Evolutionary conservation across 1,139 yeast genomes (phyloP).

Genomic region (Suzukiozyma palmioleophila): DNA sequence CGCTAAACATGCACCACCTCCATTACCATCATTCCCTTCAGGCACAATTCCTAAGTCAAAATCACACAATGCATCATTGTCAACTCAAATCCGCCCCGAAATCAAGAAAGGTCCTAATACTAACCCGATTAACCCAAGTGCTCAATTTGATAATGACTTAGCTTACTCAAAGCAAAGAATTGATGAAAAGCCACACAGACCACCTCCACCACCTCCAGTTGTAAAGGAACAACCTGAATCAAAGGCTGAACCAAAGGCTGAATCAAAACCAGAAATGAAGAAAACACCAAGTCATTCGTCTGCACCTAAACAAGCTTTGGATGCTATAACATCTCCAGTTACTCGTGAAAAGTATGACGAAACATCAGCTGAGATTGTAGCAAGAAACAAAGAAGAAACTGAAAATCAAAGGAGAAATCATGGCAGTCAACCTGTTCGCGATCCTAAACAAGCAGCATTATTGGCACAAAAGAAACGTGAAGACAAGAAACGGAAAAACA

Average conservation of each 20-base stretch:
- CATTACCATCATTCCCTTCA: slow-evolving; percentile 16
- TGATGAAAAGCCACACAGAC: slow-evolving; percentile 29
- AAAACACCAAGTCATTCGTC: slow-evolving; percentile 3
- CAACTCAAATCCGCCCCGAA: slow-evolving; percentile 18
- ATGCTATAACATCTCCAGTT: slow-evolving; percentile 9
- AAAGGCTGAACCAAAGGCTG: slow-evolving; percentile 9
- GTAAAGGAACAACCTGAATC: slow-evolving; percentile 15
- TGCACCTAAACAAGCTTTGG: slow-evolving; percentile 12
- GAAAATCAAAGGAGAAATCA: slow-evolving; percentile 8
- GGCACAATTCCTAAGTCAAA: slow-evolving; percentile 38
- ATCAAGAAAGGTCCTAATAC: slow-evolving; percentile 30
- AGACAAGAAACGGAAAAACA: slow-evolving; percentile 64
- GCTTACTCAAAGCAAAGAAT: slow-evolving; percentile 19
- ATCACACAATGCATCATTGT: slow-evolving; percentile 39
- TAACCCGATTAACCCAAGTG: slow-evolving; percentile 33
- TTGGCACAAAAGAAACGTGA: slow-evolving; percentile 69
- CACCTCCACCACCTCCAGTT: slow-evolving; percentile 31
- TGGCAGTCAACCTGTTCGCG: slow-evolving; percentile 39
- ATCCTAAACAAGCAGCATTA: slow-evolving; percentile 53
- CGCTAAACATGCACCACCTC: slow-evolving; percentile 15
- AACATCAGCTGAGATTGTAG: slow-evolving; percentile 2
- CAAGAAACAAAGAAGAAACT: slow-evolving; percentile 7
- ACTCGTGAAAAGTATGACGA: slow-evolving; percentile 10
- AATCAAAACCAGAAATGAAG: slow-evolving; percentile 2
- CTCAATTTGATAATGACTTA: slow-evolving; percentile 23